A percentile compares a stretch with the other conserved stretches of the same genome.
Evolutionary conservation across 176 grass and related monocot genomes (phyloP).

Genomic region (Aegilops speltoides): DNA sequence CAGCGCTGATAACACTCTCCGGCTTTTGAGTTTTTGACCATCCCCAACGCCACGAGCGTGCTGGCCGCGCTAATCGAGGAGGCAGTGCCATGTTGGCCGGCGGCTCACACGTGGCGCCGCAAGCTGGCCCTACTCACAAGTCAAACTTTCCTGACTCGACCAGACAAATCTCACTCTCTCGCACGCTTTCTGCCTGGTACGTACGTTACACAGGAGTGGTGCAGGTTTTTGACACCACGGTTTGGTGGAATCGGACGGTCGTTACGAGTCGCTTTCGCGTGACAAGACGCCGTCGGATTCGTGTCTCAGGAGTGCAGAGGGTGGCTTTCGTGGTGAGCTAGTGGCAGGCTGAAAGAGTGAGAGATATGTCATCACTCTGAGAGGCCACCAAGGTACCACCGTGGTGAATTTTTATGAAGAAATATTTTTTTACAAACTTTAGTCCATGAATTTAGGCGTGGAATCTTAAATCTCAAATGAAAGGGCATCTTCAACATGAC

Average conservation of each 20-base stretch:
- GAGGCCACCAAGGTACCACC: too few relatives aligned
- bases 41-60: background rate
- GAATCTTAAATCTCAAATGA: too few relatives aligned
- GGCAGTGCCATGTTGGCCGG: background rate
- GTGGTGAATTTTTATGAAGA: too few relatives aligned
- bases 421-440: too few relatives aligned
- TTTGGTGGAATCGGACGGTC: background rate
- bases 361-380: background rate
- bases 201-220: background rate
- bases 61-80: background rate
- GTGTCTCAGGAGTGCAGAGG: background rate
- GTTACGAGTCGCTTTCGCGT: background rate
- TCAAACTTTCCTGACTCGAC: background rate
- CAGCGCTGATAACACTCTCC: too few relatives aligned
- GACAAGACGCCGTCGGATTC: background rate
- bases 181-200: too few relatives aligned
- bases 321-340: background rate
- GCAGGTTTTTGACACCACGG: background rate
- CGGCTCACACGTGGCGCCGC: background rate
- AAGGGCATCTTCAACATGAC: too few relatives aligned
- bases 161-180: background rate
- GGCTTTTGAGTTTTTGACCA: background rate
- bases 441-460: too few relatives aligned
- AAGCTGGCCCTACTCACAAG: background rate
- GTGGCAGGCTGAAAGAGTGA: background rate